A percentile compares a stretch with the other conserved stretches of the same genome.
Conservation (phyloP, 169 alveolate species). For the Cryptosporidium ryanae region DNA sequence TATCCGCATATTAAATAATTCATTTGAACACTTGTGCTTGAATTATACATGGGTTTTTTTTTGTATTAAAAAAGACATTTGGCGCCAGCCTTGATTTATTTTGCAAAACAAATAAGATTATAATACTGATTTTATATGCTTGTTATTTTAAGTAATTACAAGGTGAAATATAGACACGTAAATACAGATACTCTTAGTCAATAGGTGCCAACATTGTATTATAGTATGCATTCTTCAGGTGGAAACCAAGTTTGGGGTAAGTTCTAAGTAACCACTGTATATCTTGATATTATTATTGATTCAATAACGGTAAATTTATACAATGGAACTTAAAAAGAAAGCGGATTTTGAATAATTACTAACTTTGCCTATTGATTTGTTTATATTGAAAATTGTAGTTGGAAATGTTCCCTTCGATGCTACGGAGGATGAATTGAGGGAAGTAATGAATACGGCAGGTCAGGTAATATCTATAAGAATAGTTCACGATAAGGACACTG, state of each 20-base stretch:
- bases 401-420: constrained; percentile 81
- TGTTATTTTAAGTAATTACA: too few species aligned
- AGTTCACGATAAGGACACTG: constrained; percentile 79
- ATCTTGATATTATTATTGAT: background rate
- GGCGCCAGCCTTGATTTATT: too few species aligned
- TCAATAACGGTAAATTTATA: background rate
- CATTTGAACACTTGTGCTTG: too few species aligned
- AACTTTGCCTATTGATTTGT: background rate
- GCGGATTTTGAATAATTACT: background rate
- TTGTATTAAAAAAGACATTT: too few species aligned
- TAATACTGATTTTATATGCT: too few species aligned
- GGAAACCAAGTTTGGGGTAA: constrained; percentile 76
- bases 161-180: too few species aligned
- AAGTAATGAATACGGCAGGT: constrained; percentile 78
- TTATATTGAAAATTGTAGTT: constrained; percentile 19
- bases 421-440: constrained; percentile 80
- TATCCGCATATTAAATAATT: too few species aligned
- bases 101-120: too few species aligned
- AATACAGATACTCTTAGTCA: too few species aligned
- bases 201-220: too few species aligned
- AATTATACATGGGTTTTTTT: too few species aligned
- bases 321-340: background rate
- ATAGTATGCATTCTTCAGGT: constrained; percentile 60
- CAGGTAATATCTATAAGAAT: constrained; percentile 77
- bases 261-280: background rate